Percentiles rank a stretch among this genome's conserved stretches.
These are phyloP conservation scores for Diaporthe australafricana DNA, from an alignment of 2,329 filamentous ascomycete species.

Conservation along the genomic window DNA sequence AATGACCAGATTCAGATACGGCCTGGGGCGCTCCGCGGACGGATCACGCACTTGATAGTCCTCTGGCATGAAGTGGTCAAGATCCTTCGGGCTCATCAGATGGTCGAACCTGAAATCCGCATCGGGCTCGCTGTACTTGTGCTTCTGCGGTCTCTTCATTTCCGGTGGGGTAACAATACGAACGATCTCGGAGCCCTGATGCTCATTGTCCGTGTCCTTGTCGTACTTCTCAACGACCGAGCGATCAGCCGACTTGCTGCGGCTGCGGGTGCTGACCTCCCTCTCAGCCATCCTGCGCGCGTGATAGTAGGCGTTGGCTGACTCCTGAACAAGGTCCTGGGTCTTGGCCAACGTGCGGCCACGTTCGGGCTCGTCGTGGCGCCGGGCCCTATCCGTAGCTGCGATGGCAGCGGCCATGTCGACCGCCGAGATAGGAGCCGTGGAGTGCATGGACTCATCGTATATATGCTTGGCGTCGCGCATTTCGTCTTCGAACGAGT, in stretches of 20 bases:
- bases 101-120: conserved; percentile 74
- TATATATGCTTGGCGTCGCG: conserved; percentile 58
- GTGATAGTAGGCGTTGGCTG: conserved; percentile 69
- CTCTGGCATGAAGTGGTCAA: conserved; percentile 48
- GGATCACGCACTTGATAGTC: conserved; percentile 56
- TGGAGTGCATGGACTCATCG: conserved; percentile 59
- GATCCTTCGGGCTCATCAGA: conserved; percentile 64
- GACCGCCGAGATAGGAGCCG: conserved; percentile 59
- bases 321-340: conserved; percentile 63
- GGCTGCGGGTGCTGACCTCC: conserved; percentile 64
- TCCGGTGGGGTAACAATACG: conserved; percentile 68
- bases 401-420: conserved; percentile 60
- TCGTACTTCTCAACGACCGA: conserved; percentile 69
- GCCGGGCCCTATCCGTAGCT: conserved; percentile 49
- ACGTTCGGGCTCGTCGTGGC: conserved; percentile 50
- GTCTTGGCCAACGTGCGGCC: conserved; percentile 44
- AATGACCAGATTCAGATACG: conserved; percentile 69
- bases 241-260: conserved; percentile 61
- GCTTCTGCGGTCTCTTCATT: conserved; percentile 58
- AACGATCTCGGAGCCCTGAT: conserved; percentile 43
- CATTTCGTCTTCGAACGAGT: conserved; percentile 61
- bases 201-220: conserved; percentile 49
- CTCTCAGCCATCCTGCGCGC: conserved; percentile 66
- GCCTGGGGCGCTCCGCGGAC: conserved; percentile 66
- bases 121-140: conserved; percentile 66